Evolutionary conservation across 148 eudicot species (phyloP).

Genomic region (Pouteria glomerata): DNA sequence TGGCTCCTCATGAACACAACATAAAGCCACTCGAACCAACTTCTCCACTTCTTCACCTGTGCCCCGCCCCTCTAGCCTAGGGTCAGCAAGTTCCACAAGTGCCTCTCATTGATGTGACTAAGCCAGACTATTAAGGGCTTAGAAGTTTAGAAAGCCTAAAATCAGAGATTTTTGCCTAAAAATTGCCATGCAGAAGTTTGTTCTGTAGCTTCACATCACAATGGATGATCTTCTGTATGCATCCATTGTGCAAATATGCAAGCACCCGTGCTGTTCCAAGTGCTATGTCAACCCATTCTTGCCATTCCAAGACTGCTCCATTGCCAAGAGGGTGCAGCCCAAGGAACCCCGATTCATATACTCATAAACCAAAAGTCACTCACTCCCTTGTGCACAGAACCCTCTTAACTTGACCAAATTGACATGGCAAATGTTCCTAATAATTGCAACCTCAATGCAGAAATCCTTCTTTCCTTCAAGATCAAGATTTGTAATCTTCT

Average conservation of each 20-base stretch:
- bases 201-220: constrained; percentile 90
- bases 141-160: constrained; percentile 81
- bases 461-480: constrained; percentile 63
- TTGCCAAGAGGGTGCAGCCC: constrained; percentile 59
- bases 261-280: constrained; percentile 81
- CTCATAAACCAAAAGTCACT: constrained; percentile 71
- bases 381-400: constrained; percentile 61
- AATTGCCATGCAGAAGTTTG: constrained; percentile 58
- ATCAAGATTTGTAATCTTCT: constrained; percentile 61
- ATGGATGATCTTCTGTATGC: constrained; percentile 71
- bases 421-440: constrained; percentile 77
- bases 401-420: constrained; percentile 77
- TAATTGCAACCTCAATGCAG: constrained; percentile 71
- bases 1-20: constrained; percentile 84
- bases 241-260: constrained; percentile 71
- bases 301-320: constrained; percentile 87
- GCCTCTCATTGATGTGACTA: constrained; percentile 86
- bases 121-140: constrained; percentile 61
- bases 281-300: constrained; percentile 67
- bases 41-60: constrained; percentile 55
- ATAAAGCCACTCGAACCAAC: constrained; percentile 55
- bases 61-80: constrained; percentile 59
- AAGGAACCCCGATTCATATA: constrained; percentile 86
- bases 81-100: constrained; percentile 73
- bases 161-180: constrained; percentile 65